Conservation (phyloP, 768 basidiomycete genomes). For the Lentinula guzmanii region DNA sequence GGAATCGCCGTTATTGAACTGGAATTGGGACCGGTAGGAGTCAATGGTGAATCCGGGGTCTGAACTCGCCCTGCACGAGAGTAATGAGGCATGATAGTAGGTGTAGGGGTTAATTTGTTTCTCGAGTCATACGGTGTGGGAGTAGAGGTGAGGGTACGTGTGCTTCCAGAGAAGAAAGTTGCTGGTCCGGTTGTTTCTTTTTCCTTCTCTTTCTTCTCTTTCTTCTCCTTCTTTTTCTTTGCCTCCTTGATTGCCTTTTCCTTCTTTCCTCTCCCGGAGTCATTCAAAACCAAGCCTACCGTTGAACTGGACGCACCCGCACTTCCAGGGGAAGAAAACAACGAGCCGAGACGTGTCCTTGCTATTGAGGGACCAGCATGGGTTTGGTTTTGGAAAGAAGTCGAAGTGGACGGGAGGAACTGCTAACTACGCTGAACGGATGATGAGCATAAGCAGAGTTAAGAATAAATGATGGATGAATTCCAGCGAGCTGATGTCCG, state of each 20-base stretch:
- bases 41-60: not conserved
- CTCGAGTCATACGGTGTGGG: not conserved
- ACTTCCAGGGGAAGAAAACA: not conserved
- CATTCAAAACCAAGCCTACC: not conserved
- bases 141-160: not conserved
- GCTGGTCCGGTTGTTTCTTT: not conserved
- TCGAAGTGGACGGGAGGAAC: not conserved
- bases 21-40: not conserved
- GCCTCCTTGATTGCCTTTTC: not conserved
- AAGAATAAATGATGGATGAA: not conserved
- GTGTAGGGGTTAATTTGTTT: not conserved
- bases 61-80: not conserved
- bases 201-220: not conserved
- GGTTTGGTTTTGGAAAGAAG: not conserved
- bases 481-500: not conserved
- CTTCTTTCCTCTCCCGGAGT: not conserved
- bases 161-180: not conserved
- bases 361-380: not conserved
- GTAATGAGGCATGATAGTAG: not conserved
- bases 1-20: not conserved
- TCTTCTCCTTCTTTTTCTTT: not conserved
- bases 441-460: not conserved
- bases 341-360: not conserved
- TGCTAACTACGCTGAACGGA: not conserved
- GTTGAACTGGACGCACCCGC: not conserved